Percentiles rank a stretch among this genome's conserved stretches.
phyloP scores from a whole-genome alignment of 345 rosid species.

The Gynandropsis gynandra region DNA sequence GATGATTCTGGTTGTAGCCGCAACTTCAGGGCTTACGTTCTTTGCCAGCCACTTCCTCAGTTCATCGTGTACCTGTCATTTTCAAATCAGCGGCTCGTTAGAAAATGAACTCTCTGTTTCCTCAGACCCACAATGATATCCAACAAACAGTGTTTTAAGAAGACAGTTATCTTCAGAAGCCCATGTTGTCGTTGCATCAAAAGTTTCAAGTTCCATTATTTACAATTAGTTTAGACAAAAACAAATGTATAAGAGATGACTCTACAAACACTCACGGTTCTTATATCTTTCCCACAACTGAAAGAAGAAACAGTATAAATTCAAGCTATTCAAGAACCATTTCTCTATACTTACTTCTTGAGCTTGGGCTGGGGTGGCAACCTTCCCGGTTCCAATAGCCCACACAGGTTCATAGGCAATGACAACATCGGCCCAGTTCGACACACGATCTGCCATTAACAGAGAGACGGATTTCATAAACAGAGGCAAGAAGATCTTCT shows the following conservation, averaged over 20 bases:
- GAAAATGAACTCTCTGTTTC: not conserved
- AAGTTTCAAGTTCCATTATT: too few species aligned
- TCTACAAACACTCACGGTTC: too few species aligned
- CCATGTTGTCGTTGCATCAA: too few species aligned
- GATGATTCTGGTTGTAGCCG: slow-evolving; percentile 68
- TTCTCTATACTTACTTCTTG: slow-evolving; percentile 57
- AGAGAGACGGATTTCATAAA: not conserved
- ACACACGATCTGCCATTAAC: slow-evolving; percentile 40
- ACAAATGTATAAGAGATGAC: not conserved
- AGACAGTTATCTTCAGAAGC: too few species aligned
- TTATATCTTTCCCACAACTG: too few species aligned
- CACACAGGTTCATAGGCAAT: slow-evolving; percentile 92
- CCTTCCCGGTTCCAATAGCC: slow-evolving; percentile 97
- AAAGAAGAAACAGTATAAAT: too few species aligned
- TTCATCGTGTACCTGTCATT: slow-evolving; percentile 66
- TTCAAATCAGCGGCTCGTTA: not conserved
- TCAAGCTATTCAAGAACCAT: too few species aligned
- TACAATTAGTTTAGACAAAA: too few species aligned
- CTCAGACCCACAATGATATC: not conserved
- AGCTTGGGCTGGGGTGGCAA: slow-evolving; percentile 84
- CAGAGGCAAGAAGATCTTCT: too few species aligned
- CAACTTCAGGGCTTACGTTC: slow-evolving; percentile 58
- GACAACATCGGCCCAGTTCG: slow-evolving; percentile 67
- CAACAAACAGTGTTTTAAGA: not conserved
- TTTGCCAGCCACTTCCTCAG: slow-evolving; percentile 81